Conservation (phyloP, 306 rosid genomes). For the Boehmeria nivea region DNA sequence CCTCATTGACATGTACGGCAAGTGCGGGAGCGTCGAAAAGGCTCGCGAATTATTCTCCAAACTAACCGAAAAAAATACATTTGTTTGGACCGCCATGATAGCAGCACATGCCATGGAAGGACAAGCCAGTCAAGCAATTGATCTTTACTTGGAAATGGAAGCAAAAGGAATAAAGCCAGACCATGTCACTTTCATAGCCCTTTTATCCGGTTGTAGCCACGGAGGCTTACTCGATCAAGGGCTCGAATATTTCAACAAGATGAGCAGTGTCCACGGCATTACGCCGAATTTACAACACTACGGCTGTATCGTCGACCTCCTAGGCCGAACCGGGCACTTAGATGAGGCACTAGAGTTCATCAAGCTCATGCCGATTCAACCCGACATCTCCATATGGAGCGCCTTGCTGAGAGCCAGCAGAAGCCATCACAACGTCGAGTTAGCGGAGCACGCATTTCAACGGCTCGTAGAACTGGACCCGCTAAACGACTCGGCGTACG, state of each 20-base stretch:
- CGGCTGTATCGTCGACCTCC: not conserved
- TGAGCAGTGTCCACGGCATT: constrained; percentile 16
- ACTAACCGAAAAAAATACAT: constrained; percentile 16
- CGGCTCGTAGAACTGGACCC: constrained; percentile 23
- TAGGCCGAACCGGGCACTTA: constrained; percentile 13
- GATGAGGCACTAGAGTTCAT: constrained; percentile 12
- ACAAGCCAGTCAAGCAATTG: constrained; percentile 24
- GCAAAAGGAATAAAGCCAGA: constrained; percentile 20
- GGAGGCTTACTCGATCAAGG: constrained; percentile 26
- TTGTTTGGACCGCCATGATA: constrained; percentile 30
- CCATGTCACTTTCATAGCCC: constrained; percentile 25
- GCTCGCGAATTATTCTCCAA: constrained; percentile 19
- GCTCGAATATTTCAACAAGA: constrained; percentile 14
- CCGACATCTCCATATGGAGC: constrained; percentile 24
- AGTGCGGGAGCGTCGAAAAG: constrained; percentile 21
- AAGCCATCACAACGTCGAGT: constrained; percentile 17
- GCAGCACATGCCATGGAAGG: constrained; percentile 32
- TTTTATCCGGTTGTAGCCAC: constrained; percentile 33
- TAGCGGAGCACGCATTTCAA: constrained; percentile 28
- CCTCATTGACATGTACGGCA: constrained; percentile 31
- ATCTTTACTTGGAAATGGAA: constrained; percentile 30
- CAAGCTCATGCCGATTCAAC: constrained; percentile 21
- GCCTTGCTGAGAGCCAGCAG: constrained; percentile 21
- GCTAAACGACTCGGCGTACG: constrained; percentile 15
- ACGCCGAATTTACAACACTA: constrained; percentile 11